Evolutionary conservation across 805 yeast genomes (phyloP).

Genomic region (Saccharomycopsis sp.): DNA sequence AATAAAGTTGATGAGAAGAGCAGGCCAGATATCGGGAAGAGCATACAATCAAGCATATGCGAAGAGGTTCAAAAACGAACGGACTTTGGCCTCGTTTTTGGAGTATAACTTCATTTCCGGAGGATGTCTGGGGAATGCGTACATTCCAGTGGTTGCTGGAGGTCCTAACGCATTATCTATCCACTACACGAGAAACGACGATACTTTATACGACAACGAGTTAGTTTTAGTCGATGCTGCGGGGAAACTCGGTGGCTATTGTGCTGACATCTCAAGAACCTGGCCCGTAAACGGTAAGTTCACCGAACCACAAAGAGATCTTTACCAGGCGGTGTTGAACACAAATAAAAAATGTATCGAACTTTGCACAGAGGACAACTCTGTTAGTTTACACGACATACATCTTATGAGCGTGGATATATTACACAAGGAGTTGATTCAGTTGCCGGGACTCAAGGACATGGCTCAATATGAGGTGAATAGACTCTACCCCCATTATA

Average conservation of each 20-base stretch:
- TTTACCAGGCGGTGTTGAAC: conserved; percentile 81
- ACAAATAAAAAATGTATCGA: conserved; percentile 76
- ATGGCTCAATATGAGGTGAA: conserved; percentile 48
- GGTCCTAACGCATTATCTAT: conserved; percentile 86
- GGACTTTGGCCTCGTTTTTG: conserved; percentile 69
- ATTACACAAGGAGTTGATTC: conserved; percentile 58
- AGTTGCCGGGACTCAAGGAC: conserved; percentile 55
- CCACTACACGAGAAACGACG: conserved; percentile 92
- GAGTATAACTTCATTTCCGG: conserved; percentile 78
- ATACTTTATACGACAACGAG: conserved; percentile 66
- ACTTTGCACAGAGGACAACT: conserved; percentile 48
- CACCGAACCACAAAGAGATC: conserved; percentile 69
- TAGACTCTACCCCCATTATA: conserved; percentile 78
- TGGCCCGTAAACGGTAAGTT: conserved; percentile 87
- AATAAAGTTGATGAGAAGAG: conserved; percentile 68
- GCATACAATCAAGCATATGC: conserved; percentile 83
- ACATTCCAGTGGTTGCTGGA: conserved; percentile 94
- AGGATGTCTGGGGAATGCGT: conserved; percentile 87
- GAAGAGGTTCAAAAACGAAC: conserved; percentile 59
- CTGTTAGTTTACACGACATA: conserved; percentile 59
- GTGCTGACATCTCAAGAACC: conserved; percentile 92
- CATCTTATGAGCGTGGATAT: conserved; percentile 61
- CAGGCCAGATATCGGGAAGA: conserved; percentile 74
- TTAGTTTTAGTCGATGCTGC: conserved; percentile 93
- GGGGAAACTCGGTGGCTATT: conserved; percentile 88